These are phyloP conservation scores for Fraxinus angustifolia DNA, from an alignment of 305 asterid genomes.

Conservation along the genomic window DNA sequence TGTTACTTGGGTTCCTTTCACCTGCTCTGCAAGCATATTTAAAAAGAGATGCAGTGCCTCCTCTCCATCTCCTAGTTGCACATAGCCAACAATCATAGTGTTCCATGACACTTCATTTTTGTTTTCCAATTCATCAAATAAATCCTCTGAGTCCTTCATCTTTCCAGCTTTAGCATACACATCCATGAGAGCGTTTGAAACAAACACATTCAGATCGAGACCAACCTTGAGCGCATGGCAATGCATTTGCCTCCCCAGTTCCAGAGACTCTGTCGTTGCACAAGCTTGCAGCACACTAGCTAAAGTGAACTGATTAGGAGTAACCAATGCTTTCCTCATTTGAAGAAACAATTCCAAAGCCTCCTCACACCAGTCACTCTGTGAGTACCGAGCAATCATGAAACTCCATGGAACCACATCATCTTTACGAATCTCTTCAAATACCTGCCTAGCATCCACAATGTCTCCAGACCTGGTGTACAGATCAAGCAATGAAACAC, in stretches of 20 bases:
- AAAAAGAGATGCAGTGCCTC: slow-evolving; percentile 54
- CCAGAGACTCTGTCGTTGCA: slow-evolving; percentile 46
- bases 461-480: slow-evolving; percentile 64
- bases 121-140: slow-evolving; percentile 46
- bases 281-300: slow-evolving; percentile 90
- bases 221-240: slow-evolving; percentile 55
- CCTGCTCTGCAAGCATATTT: slow-evolving; percentile 53
- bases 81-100: slow-evolving; percentile 73
- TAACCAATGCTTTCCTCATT: slow-evolving; percentile 53
- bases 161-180: slow-evolving; percentile 79
- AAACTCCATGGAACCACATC: slow-evolving; percentile 90
- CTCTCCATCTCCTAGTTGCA: slow-evolving; percentile 66
- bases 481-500: slow-evolving; percentile 76
- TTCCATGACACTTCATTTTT: slow-evolving; percentile 88
- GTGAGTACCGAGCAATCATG: slow-evolving; percentile 85
- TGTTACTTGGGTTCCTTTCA: slow-evolving; percentile 70
- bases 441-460: slow-evolving; percentile 58
- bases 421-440: slow-evolving; percentile 70
- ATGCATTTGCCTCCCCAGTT: slow-evolving; percentile 74
- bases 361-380: slow-evolving; percentile 56
- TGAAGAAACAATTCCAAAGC: slow-evolving; percentile 58
- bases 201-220: slow-evolving; percentile 57
- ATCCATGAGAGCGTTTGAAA: slow-evolving; percentile 83
- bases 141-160: slow-evolving; percentile 48
- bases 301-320: slow-evolving; percentile 80